These are phyloP conservation scores for Chaetoceros tenuissimus DNA, from an alignment of 108 stramenopile species.

Conservation along the genomic window DNA sequence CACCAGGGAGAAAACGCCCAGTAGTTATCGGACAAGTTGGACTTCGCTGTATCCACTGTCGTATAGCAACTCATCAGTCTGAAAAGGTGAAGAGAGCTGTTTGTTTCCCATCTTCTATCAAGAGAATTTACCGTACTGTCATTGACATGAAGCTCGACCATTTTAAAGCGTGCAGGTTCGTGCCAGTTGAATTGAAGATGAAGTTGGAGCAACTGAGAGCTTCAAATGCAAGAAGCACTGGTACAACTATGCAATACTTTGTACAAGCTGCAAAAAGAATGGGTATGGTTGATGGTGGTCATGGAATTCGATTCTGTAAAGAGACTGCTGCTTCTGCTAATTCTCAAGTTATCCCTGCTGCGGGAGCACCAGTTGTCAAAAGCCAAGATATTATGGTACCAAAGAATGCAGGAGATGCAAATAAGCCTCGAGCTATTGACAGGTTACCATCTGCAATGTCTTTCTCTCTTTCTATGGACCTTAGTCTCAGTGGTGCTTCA, in stretches of 20 bases:
- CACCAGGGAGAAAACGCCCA: slow-evolving; percentile 81
- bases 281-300: slow-evolving; percentile 69
- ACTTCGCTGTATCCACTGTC: slow-evolving; percentile 81
- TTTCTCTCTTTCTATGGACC: not conserved
- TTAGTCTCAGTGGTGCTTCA: not conserved
- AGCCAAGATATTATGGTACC: not conserved
- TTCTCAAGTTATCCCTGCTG: not conserved
- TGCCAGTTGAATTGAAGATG: slow-evolving; percentile 57
- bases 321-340: not conserved
- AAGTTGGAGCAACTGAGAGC: slow-evolving; percentile 58
- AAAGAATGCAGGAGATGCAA: slow-evolving; percentile 10
- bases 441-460: not conserved
- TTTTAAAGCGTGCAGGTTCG: slow-evolving; percentile 71
- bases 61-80: slow-evolving; percentile 36
- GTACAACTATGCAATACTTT: slow-evolving; percentile 87
- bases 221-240: slow-evolving; percentile 72
- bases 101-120: slow-evolving; percentile 82
- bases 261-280: slow-evolving; percentile 61
- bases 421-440: slow-evolving; percentile 15
- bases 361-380: not conserved
- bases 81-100: slow-evolving; percentile 85
- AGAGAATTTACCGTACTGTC: slow-evolving; percentile 82
- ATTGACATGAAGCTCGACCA: slow-evolving; percentile 92
- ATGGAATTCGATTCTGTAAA: slow-evolving; percentile 39
- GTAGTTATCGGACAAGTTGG: slow-evolving; percentile 80